A percentile compares a stretch with the other conserved stretches of the same genome.
phyloP scores from a whole-genome alignment of 805 yeast species.

The Myxozyma lipomycoides region DNA sequence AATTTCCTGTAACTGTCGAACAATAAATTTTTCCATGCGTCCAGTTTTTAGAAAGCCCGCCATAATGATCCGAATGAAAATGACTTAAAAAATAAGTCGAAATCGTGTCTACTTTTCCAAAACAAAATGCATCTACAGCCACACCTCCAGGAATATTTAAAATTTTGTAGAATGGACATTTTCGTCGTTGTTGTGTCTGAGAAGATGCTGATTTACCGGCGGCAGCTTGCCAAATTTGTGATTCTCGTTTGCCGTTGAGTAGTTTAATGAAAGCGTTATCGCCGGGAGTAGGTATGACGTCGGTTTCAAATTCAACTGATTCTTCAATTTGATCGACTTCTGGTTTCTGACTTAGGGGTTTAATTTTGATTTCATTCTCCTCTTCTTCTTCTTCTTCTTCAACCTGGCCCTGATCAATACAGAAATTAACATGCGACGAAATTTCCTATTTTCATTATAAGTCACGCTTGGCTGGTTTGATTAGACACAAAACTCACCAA shows the following conservation, averaged over 20 bases:
- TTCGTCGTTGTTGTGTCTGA: neutral
- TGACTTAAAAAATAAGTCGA: conserved; percentile 46
- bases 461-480: neutral
- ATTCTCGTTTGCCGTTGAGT: conserved; percentile 1
- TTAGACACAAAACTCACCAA: neutral
- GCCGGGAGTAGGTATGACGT: neutral
- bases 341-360: too few relatives aligned
- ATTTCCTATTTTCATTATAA: neutral
- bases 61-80: conserved; percentile 92
- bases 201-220: neutral
- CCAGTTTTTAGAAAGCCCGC: conserved; percentile 80
- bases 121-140: conserved; percentile 41
- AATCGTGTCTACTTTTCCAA: conserved; percentile 37
- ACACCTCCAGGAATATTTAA: conserved; percentile 33
- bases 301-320: neutral
- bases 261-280: neutral
- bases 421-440: conserved; percentile 3
- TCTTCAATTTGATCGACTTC: neutral
- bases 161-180: conserved; percentile 36
- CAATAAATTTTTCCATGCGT: conserved; percentile 65
- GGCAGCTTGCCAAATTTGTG: conserved; percentile 3
- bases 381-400: neutral
- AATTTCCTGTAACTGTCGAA: conserved; percentile 61
- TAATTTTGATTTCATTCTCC: neutral
- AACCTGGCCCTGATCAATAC: neutral